Conservation (phyloP, 495 filamentous ascomycete genomes). For the Neurospora sp. region DNA sequence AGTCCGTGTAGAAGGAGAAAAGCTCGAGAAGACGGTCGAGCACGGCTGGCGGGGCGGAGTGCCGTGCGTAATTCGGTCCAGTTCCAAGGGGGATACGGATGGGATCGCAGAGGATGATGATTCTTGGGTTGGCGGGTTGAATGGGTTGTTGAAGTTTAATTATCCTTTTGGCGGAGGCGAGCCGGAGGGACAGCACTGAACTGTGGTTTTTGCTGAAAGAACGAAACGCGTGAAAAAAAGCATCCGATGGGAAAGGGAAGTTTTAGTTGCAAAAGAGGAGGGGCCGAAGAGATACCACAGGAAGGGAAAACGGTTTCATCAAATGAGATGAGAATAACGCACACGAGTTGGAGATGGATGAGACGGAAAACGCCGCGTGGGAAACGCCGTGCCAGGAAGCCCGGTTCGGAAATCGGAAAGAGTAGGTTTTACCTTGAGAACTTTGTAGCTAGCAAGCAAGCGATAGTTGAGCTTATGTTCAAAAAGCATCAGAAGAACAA, state of each 20-base stretch:
- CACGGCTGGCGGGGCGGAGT: slow-evolving; percentile 54
- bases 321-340: background rate
- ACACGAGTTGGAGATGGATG: background rate
- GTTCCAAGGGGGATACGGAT: slow-evolving; percentile 26
- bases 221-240: no score
- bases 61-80: slow-evolving; percentile 54
- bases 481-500: background rate
- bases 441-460: background rate
- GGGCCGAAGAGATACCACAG: no score
- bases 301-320: background rate
- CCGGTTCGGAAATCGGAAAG: background rate
- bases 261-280: no score
- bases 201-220: no score
- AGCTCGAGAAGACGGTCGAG: slow-evolving; percentile 44
- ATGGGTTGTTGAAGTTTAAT: slow-evolving; percentile 93
- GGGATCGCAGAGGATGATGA: slow-evolving; percentile 60
- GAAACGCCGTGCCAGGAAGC: background rate
- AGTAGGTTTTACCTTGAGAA: background rate
- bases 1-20: slow-evolving; percentile 75
- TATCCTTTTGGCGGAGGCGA: slow-evolving; percentile 76
- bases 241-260: no score
- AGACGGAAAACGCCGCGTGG: no score
- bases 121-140: slow-evolving; percentile 93
- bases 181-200: slow-evolving; percentile 7
- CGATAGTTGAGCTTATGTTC: background rate